Base-by-base conservation (phyloP, 805 yeast genomes). In the Cyberlindnera xishuangbannaensis region DNA sequence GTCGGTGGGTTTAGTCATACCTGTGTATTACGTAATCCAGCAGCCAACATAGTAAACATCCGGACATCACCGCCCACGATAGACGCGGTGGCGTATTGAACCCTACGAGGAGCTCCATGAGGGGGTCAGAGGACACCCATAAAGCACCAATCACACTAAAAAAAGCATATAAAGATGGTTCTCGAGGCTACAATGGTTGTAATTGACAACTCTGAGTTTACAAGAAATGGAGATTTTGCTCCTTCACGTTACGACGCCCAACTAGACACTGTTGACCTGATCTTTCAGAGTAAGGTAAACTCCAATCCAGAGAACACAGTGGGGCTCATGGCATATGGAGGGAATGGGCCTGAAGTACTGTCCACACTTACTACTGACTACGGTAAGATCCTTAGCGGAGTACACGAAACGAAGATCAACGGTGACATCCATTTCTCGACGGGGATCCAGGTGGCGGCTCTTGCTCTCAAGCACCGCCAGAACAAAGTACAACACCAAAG, bases 161-260 rank as follows among this genome's bases (percentile, higher is more conserved):
- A n/a, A n/a, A n/a, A n/a, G n/a, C n/a, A n/a, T 20, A 9, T 12
- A 22, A 42, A 53, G 34, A 87, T 87, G 97, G 96, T 82, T 44
- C 73, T 88, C 51, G 98, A 92, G 64, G 97, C 97, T 43, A 83
- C 96, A 12, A 88, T 92, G 83, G 74, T 92, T 43, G 85, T 87
- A 53, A 73, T 92, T 54, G 99, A 92, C 67, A 90, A 87, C 69
- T 86, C 96, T 33, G 98, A 92, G 64, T 90, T 71, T 60, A 83
- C 88, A 76, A 73, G 98, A 52, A 92, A 92, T 56, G 98, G 97
- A 20, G 98, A 92, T 59, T 92, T 80, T 53, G 71, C 83, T 23
- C 77, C 94, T 13, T 79, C 88, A 12, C 72, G 98, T 51, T 88
- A 78, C 55, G 94, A 83, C 44, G 96, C 97, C 2, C 96, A 92